These are phyloP conservation scores for Thermomucor indicae-seudaticae DNA, from an alignment of 371 early-diverging fungal genomes.

Conservation along the genomic window DNA sequence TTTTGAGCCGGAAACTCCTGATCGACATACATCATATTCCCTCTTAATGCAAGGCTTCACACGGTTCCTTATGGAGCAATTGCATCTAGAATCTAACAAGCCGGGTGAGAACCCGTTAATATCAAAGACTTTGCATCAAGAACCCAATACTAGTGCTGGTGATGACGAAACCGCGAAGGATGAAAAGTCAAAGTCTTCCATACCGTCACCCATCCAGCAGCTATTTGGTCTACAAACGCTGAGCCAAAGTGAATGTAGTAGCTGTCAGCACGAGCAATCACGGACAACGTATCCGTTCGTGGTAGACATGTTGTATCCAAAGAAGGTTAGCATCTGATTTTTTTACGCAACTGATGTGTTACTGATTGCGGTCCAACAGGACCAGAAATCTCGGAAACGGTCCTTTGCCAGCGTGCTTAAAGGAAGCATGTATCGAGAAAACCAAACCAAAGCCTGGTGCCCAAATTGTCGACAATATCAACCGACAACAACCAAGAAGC, in stretches of 20 bases:
- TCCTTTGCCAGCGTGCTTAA: slow-evolving; percentile 61
- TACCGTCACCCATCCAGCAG: slow-evolving; percentile 65
- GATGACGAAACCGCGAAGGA: slow-evolving; percentile 8
- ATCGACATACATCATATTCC: slow-evolving; percentile 57
- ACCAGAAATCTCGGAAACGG: slow-evolving; percentile 38
- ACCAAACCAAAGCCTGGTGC: slow-evolving; percentile 81
- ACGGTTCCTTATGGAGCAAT: slow-evolving; percentile 88
- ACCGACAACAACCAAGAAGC: slow-evolving; percentile 61
- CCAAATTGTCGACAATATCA: slow-evolving; percentile 68
- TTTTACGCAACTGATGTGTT: not conserved
- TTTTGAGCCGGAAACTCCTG: slow-evolving; percentile 76
- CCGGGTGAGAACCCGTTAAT: slow-evolving; percentile 31
- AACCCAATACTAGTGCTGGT: not conserved
- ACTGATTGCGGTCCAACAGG: slow-evolving; percentile 10
- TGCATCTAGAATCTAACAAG: slow-evolving; percentile 67
- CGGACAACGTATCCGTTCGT: slow-evolving; percentile 74
- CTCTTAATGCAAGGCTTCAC: slow-evolving; percentile 79
- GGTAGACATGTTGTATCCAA: slow-evolving; percentile 73
- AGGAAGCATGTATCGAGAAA: slow-evolving; percentile 65
- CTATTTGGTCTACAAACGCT: slow-evolving; percentile 67
- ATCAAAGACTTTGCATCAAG: slow-evolving; percentile 15
- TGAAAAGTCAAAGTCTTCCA: not conserved
- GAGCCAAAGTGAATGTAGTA: slow-evolving; percentile 59
- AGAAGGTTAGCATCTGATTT: slow-evolving; percentile 28
- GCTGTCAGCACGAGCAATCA: slow-evolving; percentile 54